phyloP scores from a whole-genome alignment of 441 rosid genomes.

The Erodium texanum region DNA sequence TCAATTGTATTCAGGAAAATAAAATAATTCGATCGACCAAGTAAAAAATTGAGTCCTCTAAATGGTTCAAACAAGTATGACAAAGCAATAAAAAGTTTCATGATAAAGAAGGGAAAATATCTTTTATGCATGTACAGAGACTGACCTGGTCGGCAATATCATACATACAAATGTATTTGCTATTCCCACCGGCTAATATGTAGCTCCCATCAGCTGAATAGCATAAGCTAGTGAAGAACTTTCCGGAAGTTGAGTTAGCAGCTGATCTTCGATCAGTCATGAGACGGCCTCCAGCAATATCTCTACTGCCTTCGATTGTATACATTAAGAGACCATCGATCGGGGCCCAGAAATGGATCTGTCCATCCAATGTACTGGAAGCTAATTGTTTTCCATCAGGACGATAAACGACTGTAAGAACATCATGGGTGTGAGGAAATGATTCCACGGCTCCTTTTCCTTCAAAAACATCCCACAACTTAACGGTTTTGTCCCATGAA shows the following conservation, averaged over 20 bases:
- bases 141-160: conserved; percentile 93
- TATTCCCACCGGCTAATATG: conserved; percentile 86
- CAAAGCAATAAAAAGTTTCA: not conserved
- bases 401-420: conserved; percentile 77
- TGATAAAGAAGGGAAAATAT: not conserved
- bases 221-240: conserved; percentile 82
- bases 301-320: conserved; percentile 94
- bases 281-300: conserved; percentile 89
- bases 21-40: not conserved
- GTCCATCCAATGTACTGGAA: conserved; percentile 87
- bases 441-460: conserved; percentile 85
- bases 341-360: conserved; percentile 95
- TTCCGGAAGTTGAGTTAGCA: conserved; percentile 89
- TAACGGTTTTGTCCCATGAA: conserved; percentile 91
- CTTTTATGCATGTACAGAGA: conserved; percentile 6
- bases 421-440: conserved; percentile 85
- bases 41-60: not conserved
- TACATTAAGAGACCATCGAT: conserved; percentile 76
- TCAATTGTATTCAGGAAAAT: not conserved
- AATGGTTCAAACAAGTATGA: not conserved
- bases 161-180: conserved; percentile 96
- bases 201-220: conserved; percentile 95
- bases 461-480: conserved; percentile 90
- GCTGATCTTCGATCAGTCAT: conserved; percentile 90
- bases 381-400: conserved; percentile 97